Evolutionary conservation across 2,329 filamentous ascomycete species (phyloP).

Genomic region (Sarocladium brachiariae): DNA sequence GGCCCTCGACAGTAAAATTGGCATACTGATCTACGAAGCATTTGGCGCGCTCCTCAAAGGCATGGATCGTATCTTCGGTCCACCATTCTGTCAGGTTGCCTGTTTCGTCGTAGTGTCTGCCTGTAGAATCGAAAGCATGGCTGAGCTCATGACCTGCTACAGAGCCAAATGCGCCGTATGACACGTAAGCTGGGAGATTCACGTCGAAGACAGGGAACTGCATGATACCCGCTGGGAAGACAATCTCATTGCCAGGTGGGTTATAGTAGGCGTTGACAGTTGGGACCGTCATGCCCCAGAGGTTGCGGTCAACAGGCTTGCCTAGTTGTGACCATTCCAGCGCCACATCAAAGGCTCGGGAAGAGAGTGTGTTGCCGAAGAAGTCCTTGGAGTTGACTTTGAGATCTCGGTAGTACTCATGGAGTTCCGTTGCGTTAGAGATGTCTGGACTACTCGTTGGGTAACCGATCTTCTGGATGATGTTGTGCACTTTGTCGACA

Average conservation of each 20-base stretch:
- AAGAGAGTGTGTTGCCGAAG: constrained; percentile 51
- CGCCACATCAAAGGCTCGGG: constrained; percentile 39
- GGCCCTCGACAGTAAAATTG: constrained; percentile 50
- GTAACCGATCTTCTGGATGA: constrained; percentile 62
- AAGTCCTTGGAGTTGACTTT: constrained; percentile 40
- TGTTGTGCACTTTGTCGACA: constrained; percentile 59
- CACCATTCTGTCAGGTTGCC: constrained; percentile 63
- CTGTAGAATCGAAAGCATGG: constrained; percentile 62
- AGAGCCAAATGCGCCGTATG: constrained; percentile 62
- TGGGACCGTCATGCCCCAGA: constrained; percentile 54
- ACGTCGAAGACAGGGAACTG: constrained; percentile 61
- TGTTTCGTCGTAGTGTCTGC: constrained; percentile 56
- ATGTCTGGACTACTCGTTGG: constrained; percentile 54
- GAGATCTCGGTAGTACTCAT: constrained; percentile 49
- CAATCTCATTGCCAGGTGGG: constrained; percentile 58
- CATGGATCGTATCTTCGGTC: constrained; percentile 50
- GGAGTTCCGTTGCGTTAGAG: constrained; percentile 47
- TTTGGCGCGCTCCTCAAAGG: constrained; percentile 51
- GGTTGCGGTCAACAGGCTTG: constrained; percentile 51
- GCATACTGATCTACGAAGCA: constrained; percentile 65
- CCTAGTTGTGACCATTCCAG: constrained; percentile 51
- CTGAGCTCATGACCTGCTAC: constrained; percentile 64
- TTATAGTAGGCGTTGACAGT: constrained; percentile 64
- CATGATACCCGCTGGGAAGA: constrained; percentile 56
- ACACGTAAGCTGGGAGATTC: constrained; percentile 55